Evolutionary conservation across 192 early-diverging fungal genomes (phyloP).

Genomic region (Obelidium mucronatum): DNA sequence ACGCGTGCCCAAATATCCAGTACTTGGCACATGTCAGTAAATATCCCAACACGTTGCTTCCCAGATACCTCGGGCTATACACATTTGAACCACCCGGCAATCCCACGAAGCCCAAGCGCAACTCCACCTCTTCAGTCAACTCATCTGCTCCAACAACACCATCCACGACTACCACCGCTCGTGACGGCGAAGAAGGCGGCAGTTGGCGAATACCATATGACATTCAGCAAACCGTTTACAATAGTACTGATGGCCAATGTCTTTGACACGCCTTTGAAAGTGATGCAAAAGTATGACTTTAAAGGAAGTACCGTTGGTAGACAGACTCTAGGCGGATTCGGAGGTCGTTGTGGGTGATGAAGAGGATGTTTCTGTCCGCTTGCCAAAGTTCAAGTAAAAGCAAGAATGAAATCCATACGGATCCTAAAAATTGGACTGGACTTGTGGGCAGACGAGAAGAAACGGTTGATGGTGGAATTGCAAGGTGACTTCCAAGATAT

Average conservation of each 20-base stretch:
- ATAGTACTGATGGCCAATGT: constrained; percentile 52
- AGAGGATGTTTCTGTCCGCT: no score
- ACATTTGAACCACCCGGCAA: constrained; percentile 49
- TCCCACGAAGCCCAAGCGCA: neutral
- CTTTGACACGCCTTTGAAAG: constrained; percentile 38
- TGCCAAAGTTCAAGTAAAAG: no score
- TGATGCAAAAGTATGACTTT: constrained; percentile 46
- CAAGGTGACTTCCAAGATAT: neutral
- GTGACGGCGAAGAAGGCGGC: neutral
- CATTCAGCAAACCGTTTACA: constrained; percentile 31
- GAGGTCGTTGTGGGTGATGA: neutral
- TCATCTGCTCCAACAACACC: neutral
- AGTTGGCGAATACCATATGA: neutral
- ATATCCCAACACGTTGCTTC: constrained; percentile 42
- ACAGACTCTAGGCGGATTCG: constrained; percentile 33
- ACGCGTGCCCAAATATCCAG: neutral
- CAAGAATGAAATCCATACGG: no score
- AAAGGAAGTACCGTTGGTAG: constrained; percentile 49
- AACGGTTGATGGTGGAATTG: neutral
- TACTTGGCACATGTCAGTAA: constrained; percentile 40
- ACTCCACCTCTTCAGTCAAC: neutral
- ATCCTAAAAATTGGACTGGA: no score
- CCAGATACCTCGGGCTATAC: constrained; percentile 52
- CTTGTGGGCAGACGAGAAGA: neutral
- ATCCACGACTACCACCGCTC: neutral